Evolutionary conservation across 441 rosid genomes (phyloP), one percentile per base, ranked within the genome.

Genomic region (Bocquillonia castaneifolia): DNA sequence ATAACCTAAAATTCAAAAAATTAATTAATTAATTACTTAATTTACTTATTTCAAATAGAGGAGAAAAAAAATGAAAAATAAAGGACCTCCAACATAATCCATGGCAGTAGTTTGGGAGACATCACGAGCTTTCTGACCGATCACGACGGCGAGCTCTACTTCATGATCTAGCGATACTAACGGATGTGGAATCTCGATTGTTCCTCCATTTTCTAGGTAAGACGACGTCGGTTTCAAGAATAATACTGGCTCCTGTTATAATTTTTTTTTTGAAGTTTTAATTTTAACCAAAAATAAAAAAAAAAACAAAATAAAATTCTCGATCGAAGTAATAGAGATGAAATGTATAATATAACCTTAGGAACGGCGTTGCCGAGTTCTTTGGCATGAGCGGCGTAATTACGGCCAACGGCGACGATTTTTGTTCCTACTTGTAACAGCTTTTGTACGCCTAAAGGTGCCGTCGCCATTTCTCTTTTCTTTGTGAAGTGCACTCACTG

Each of bases 341-440:
- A 1, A 18, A 15, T 34, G 25, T 51, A 36, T 23, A 20, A 1
- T 40, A n/a, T 22, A 61, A 89, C 98, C 91, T 89, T 88, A 42
- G 98, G 97, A 40, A 93, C 91, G 70, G 99, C 91, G 88, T 93
- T 91, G 75, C 99, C 99, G 50, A 93, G 91, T 31, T 93, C 99
- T 76, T 86, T 87, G 75, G 99, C 96, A 76, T 93, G 99, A 39
- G 99, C 97, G 36, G 88, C 92, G 77, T 93, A 93, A 88, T 93
- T 93, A 12, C 97, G 96, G 63, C 99, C 99, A 2, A 93, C 97
- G 74, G 86, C 95, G 55, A 93, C 87, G 81, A 93, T 89, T 76
- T 91, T 91, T 5, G 97, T 89, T 61, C 99, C 93, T 3, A 74
- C 76, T 79, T 78, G 80, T 5, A 89, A 80, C 14, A 93, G 83